Evolutionary conservation across 2,329 filamentous ascomycete genomes (phyloP).

Genomic region (Ascocoryne sarcoides): DNA sequence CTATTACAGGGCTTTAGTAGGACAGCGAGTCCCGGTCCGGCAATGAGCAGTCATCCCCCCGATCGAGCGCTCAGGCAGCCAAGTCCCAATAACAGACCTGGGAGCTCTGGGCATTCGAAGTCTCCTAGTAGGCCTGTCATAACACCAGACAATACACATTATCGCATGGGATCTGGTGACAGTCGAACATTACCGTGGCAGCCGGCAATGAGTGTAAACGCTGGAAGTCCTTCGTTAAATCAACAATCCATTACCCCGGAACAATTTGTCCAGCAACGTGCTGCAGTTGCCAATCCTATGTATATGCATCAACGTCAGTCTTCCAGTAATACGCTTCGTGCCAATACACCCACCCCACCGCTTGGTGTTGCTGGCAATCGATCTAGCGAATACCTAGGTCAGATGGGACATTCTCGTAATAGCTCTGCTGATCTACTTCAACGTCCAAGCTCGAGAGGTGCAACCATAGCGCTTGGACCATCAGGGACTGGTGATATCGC

Average conservation of each 20-base stretch:
- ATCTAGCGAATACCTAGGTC: conserved; percentile 22
- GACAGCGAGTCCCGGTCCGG: conserved; percentile 49
- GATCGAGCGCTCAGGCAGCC: conserved; percentile 9
- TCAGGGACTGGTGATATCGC: conserved; percentile 37
- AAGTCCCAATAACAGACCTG: conserved; percentile 21
- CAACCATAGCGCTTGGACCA: conserved; percentile 32
- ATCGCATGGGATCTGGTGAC: conserved; percentile 41
- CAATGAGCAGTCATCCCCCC: conserved; percentile 27
- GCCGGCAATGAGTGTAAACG: conserved; percentile 46
- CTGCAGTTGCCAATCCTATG: conserved; percentile 46
- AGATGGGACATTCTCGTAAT: conserved; percentile 34
- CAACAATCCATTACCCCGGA: conserved; percentile 56
- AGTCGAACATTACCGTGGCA: conserved; percentile 71
- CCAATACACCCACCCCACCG: conserved; percentile 35
- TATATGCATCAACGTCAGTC: conserved; percentile 51
- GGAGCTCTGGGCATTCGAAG: conserved; percentile 27
- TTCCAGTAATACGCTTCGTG: conserved; percentile 41
- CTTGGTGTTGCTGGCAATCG: conserved; percentile 32
- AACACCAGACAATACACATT: conserved; percentile 29
- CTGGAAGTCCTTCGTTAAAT: conserved; percentile 31
- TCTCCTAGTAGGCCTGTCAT: conserved; percentile 35
- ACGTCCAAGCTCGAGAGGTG: conserved; percentile 51
- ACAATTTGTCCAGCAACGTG: conserved; percentile 75
- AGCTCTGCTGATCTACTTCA: conserved; percentile 39
- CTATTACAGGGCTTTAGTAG: conserved; percentile 42